Conservation (phyloP, 495 filamentous ascomycete genomes). For the Stereocaulon alpinum region DNA sequence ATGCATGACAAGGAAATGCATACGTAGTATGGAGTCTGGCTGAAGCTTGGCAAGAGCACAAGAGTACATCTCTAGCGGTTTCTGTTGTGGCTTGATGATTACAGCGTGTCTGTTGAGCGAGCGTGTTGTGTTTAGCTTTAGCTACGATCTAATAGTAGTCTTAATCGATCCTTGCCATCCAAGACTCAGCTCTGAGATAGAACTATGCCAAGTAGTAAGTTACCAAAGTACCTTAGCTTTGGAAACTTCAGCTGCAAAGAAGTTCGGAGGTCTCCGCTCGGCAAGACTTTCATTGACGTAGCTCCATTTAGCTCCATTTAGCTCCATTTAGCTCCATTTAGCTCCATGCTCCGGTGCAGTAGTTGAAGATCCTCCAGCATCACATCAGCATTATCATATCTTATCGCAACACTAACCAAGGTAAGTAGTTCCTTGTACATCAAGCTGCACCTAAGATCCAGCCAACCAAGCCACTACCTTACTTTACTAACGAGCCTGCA, state of each 20-base stretch:
- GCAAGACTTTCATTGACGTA: not conserved
- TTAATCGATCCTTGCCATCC: not conserved
- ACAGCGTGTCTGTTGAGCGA: not conserved
- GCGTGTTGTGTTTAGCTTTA: not conserved
- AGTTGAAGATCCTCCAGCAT: not conserved
- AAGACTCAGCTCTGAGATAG: not conserved
- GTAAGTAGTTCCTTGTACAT: not conserved
- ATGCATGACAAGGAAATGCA: not conserved
- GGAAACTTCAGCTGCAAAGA: no score
- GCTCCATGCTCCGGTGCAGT: not conserved
- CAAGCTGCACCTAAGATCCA: no score
- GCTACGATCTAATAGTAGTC: not conserved
- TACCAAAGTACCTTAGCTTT: no score
- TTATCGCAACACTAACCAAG: slow-evolving; percentile 4
- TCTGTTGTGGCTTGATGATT: not conserved
- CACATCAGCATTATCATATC: not conserved
- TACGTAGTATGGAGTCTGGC: slow-evolving; percentile 1
- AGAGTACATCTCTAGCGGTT: not conserved
- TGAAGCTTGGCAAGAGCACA: slow-evolving; percentile 1
- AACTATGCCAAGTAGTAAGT: not conserved
- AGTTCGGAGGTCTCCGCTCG: no score
- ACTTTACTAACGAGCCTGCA: not conserved
- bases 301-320: not conserved
- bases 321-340: not conserved
- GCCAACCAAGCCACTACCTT: no score